phyloP scores from a whole-genome alignment of 805 yeast genomes.

The Yarrowia sp. region DNA sequence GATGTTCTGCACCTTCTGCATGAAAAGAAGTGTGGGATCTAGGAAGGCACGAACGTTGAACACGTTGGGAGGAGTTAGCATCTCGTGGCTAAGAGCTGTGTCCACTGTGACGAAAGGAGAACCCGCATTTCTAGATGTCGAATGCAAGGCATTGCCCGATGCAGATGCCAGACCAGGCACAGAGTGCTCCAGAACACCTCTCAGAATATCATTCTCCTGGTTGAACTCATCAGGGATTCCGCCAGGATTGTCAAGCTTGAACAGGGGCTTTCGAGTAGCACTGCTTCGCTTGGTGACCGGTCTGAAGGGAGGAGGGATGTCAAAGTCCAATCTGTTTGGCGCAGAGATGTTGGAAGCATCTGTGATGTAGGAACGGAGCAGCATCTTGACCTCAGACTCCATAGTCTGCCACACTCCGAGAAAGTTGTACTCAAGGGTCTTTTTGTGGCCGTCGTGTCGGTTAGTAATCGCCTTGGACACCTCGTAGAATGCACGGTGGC shows the following conservation, averaged over 20 bases:
- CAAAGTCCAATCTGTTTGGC: conserved; percentile 27
- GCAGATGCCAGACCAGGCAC: conserved; percentile 69
- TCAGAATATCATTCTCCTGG: conserved; percentile 52
- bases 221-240: conserved; percentile 44
- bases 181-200: conserved; percentile 60
- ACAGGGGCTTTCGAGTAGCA: conserved; percentile 41
- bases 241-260: conserved; percentile 49
- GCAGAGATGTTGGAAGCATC: conserved; percentile 39
- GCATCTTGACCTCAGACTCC: conserved; percentile 53
- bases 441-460: conserved; percentile 40
- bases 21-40: conserved; percentile 73
- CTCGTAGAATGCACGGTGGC: conserved; percentile 70
- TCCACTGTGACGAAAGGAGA: conserved; percentile 67
- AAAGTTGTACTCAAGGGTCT: conserved; percentile 49
- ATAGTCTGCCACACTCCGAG: conserved; percentile 56
- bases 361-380: conserved; percentile 52
- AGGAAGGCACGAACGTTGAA: conserved; percentile 81
- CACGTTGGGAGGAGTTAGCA: conserved; percentile 71
- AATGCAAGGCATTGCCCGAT: conserved; percentile 49
- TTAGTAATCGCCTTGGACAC: conserved; percentile 50
- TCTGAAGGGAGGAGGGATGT: conserved; percentile 32
- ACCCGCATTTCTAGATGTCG: conserved; percentile 49
- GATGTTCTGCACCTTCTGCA: conserved; percentile 61
- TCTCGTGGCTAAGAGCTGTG: conserved; percentile 63
- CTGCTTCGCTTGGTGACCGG: conserved; percentile 47